A percentile compares a stretch with the other conserved stretches of the same genome.
These are phyloP conservation scores for Misopates orontium DNA, from an alignment of 257 asterid species.

Conservation along the genomic window DNA sequence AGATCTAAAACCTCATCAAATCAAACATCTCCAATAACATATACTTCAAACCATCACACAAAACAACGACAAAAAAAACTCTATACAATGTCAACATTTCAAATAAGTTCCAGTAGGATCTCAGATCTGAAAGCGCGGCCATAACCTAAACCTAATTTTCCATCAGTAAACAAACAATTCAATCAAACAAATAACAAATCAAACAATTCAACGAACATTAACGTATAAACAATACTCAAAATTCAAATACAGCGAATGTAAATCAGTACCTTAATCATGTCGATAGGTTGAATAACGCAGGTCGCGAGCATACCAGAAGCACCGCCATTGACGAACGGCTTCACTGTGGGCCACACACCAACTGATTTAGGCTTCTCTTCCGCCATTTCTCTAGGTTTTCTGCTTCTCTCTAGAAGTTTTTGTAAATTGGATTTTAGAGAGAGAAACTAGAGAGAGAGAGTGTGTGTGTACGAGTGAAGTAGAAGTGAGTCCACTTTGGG, in stretches of 20 bases:
- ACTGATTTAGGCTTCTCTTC: constrained; percentile 61
- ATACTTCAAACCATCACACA: not conserved
- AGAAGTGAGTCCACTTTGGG: not conserved
- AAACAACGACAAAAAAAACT: not conserved
- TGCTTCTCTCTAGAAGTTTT: constrained; percentile 36
- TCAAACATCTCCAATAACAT: not conserved
- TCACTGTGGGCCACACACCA: constrained; percentile 81
- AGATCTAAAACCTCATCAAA: not conserved
- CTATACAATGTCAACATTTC: not conserved
- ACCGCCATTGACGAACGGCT: constrained; percentile 94
- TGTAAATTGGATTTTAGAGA: constrained; percentile 2
- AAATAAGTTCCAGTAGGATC: not conserved
- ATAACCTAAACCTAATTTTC: not conserved
- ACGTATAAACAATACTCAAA: no score
- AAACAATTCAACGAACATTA: not conserved
- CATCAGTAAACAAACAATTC: not conserved
- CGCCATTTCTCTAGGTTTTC: constrained; percentile 41
- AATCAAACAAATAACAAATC: not conserved
- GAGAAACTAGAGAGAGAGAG: constrained; percentile 24
- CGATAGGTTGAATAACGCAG: constrained; percentile 93
- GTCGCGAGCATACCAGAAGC: constrained; percentile 97
- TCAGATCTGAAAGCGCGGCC: not conserved
- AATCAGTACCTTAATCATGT: constrained; percentile 81
- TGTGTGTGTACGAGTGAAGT: not conserved
- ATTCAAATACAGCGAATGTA: no score